Conservation (phyloP, 139 green algal species). For the Bryopsis sp. region DNA sequence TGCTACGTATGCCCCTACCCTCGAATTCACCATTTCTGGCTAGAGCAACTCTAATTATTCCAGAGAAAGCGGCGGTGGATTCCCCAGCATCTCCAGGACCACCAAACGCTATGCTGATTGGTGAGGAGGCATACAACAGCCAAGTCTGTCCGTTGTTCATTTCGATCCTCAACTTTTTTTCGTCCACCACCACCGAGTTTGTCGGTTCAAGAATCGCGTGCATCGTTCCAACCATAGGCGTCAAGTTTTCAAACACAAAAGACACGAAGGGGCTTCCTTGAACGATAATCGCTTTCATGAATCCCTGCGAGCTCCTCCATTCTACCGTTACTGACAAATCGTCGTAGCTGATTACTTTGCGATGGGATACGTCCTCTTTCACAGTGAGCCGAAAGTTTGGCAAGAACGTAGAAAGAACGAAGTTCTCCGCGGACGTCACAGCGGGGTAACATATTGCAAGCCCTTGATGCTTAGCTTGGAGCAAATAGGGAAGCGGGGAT, state of each 20-base stretch:
- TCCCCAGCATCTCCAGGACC: no score
- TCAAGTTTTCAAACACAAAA: slow-evolving; percentile 8
- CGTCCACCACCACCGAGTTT: neutral
- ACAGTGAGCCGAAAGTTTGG: neutral
- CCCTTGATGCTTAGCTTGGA: neutral
- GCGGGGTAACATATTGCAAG: neutral
- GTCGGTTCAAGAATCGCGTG: neutral
- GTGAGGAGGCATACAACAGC: slow-evolving; percentile 4
- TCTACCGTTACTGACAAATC: neutral
- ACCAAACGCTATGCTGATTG: no score
- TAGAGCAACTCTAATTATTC: no score
- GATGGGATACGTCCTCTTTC: no score
- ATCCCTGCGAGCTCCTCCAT: neutral
- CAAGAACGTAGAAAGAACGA: neutral
- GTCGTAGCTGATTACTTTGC: neutral
- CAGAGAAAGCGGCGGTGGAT: no score
- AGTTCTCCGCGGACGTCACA: neutral
- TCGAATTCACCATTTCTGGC: no score
- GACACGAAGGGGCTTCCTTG: slow-evolving; percentile 23
- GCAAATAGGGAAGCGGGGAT: neutral
- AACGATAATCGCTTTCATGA: slow-evolving; percentile 16
- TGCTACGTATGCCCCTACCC: no score
- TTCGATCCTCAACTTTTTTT: neutral
- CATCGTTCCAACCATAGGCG: slow-evolving; percentile 7
- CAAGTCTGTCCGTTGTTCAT: slow-evolving; percentile 18